Percentiles rank a stretch among this genome's conserved stretches.
These are phyloP conservation scores for Nematocida ausubeli DNA, from an alignment of 371 early-diverging fungal species.

Conservation along the genomic window DNA sequence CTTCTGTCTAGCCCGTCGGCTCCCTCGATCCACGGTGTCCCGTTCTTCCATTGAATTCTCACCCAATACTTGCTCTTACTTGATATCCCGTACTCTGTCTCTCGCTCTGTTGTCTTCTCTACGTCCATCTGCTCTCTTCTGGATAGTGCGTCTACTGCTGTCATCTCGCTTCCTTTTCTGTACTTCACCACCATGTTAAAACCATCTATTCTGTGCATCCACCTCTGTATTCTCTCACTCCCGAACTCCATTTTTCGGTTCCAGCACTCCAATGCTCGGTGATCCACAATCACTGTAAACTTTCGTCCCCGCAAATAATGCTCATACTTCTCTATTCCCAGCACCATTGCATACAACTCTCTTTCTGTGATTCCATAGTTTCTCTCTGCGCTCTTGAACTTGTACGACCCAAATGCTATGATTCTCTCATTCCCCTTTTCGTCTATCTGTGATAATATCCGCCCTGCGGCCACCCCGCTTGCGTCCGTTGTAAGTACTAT, in stretches of 20 bases:
- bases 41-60: not conserved
- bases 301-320: conserved; percentile 35
- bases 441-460: conserved; percentile 44
- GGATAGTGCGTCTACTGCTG: conserved; percentile 36
- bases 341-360: not conserved
- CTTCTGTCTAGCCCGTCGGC: not conserved
- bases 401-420: not conserved
- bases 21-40: not conserved
- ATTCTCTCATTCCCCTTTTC: not conserved
- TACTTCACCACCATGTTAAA: conserved; percentile 44
- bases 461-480: conserved; percentile 31
- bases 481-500: conserved; percentile 56
- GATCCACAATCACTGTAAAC: conserved; percentile 53
- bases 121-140: not conserved
- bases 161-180: conserved; percentile 15
- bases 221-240: conserved; percentile 40
- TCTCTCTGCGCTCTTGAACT: not conserved
- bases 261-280: conserved; percentile 34
- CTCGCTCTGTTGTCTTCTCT: not conserved
- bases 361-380: not conserved
- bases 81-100: not conserved
- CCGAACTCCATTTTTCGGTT: conserved; percentile 32
- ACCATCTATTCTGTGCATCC: conserved; percentile 30
- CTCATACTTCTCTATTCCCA: conserved; percentile 47
- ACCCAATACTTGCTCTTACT: not conserved